These are phyloP conservation scores for Isochrysis galbana DNA, from an alignment of 78 protist species.

Conservation along the genomic window DNA sequence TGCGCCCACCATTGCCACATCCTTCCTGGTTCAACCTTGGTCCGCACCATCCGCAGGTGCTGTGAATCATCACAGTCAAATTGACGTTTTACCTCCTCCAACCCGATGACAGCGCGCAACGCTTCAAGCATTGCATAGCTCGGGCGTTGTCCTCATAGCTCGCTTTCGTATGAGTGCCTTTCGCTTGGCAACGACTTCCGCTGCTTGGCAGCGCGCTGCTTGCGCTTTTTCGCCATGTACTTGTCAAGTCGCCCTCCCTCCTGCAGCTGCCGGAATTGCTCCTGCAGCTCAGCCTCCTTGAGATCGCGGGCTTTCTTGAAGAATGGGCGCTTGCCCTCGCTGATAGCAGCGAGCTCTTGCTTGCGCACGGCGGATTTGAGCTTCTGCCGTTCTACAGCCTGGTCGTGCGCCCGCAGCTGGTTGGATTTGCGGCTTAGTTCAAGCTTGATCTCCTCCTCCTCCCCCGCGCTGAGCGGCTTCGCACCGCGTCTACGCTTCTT, in stretches of 20 bases:
- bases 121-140: no score
- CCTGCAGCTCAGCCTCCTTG: neutral
- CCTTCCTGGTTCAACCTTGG: no score
- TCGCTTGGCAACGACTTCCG: neutral
- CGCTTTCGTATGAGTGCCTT: no score
- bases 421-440: neutral
- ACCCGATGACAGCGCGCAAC: no score
- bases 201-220: neutral
- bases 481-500: neutral
- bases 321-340: neutral
- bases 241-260: neutral
- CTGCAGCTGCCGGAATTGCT: neutral
- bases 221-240: neutral
- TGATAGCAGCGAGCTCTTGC: neutral
- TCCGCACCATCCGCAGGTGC: no score
- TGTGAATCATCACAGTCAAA: no score
- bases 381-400: neutral
- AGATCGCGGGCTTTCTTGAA: neutral
- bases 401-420: neutral
- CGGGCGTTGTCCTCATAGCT: no score
- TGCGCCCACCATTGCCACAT: no score
- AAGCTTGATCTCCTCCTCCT: neutral
- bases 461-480: neutral
- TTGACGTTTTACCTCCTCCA: no score
- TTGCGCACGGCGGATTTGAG: neutral